Evolutionary conservation across 371 early-diverging fungal species (phyloP).

Genomic region (Rhizopus sp.): DNA sequence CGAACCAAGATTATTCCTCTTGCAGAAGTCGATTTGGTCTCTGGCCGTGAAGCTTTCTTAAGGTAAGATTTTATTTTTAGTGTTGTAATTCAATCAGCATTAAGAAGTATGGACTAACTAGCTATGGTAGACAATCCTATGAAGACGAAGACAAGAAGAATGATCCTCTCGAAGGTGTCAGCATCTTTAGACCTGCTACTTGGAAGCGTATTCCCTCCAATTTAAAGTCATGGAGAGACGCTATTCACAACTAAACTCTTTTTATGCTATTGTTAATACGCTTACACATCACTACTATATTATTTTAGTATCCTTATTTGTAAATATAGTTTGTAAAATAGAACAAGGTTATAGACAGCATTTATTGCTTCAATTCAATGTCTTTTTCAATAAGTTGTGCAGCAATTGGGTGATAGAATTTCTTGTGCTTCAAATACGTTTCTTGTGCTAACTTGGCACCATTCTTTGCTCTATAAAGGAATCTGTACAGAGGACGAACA

Average conservation of each 20-base stretch:
- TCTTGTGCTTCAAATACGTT: constrained; percentile 76
- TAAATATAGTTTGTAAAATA: constrained; percentile 1
- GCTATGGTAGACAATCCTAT: constrained; percentile 21
- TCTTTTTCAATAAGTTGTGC: constrained; percentile 82
- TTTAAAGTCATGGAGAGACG: constrained; percentile 46
- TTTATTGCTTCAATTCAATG: constrained; percentile 49
- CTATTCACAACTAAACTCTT: constrained; percentile 32
- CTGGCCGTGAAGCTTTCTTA: constrained; percentile 46
- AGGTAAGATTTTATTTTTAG: constrained; percentile 13
- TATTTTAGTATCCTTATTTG: not conserved
- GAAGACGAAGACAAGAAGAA: constrained; percentile 22
- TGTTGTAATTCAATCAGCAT: too few species aligned
- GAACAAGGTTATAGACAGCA: not conserved
- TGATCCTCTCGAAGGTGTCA: constrained; percentile 45
- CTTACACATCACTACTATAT: not conserved
- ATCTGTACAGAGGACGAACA: constrained; percentile 80
- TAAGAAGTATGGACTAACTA: constrained; percentile 8
- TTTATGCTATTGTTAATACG: not conserved
- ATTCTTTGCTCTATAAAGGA: constrained; percentile 61
- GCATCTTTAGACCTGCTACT: constrained; percentile 39
- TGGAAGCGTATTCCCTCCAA: constrained; percentile 48
- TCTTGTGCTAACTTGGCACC: constrained; percentile 77
- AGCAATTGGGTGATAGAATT: constrained; percentile 95
- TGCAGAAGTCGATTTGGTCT: constrained; percentile 59
- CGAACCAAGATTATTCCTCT: constrained; percentile 58